phyloP scores from a whole-genome alignment of 2,329 filamentous ascomycete genomes.

The Ophiosphaerella narmari region DNA sequence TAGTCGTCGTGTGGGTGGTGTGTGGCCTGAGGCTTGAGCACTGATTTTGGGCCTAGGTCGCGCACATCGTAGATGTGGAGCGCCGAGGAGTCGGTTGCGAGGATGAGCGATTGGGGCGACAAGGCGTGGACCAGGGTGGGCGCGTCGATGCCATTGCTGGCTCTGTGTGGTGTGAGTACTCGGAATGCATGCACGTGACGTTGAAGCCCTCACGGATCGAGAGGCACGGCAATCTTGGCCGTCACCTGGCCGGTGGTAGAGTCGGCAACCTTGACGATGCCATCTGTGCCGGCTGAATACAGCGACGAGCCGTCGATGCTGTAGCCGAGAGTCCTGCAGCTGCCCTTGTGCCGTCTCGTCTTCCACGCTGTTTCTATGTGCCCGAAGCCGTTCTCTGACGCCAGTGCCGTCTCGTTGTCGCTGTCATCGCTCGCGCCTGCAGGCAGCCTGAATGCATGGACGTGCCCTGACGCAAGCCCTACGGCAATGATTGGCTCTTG shows the following conservation, averaged over 20 bases:
- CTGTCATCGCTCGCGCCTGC: slow-evolving; percentile 58
- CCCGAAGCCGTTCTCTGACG: slow-evolving; percentile 66
- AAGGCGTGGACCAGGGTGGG: slow-evolving; percentile 82
- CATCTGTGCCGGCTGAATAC: slow-evolving; percentile 66
- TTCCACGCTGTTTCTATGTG: slow-evolving; percentile 84
- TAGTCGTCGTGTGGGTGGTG: slow-evolving; percentile 91
- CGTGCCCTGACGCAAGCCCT: slow-evolving; percentile 82
- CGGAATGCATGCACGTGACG: not conserved
- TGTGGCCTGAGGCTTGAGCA: slow-evolving; percentile 70
- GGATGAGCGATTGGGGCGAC: slow-evolving; percentile 83
- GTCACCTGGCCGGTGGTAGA: slow-evolving; percentile 68
- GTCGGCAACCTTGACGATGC: slow-evolving; percentile 65
- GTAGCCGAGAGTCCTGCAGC: slow-evolving; percentile 82
- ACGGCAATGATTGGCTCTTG: slow-evolving; percentile 82
- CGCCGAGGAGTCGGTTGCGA: slow-evolving; percentile 87
- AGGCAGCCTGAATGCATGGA: slow-evolving; percentile 78
- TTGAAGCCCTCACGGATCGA: slow-evolving; percentile 41
- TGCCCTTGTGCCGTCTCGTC: slow-evolving; percentile 90
- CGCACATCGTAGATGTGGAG: slow-evolving; percentile 88
- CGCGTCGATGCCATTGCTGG: slow-evolving; percentile 62
- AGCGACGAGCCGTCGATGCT: slow-evolving; percentile 74
- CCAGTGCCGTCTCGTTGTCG: slow-evolving; percentile 57
- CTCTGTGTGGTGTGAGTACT: slow-evolving; percentile 38
- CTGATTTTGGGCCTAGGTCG: slow-evolving; percentile 52
- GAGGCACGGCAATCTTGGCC: slow-evolving; percentile 80